Conservation (phyloP, 176 grass and related monocot genomes). For the Avena sativa region DNA sequence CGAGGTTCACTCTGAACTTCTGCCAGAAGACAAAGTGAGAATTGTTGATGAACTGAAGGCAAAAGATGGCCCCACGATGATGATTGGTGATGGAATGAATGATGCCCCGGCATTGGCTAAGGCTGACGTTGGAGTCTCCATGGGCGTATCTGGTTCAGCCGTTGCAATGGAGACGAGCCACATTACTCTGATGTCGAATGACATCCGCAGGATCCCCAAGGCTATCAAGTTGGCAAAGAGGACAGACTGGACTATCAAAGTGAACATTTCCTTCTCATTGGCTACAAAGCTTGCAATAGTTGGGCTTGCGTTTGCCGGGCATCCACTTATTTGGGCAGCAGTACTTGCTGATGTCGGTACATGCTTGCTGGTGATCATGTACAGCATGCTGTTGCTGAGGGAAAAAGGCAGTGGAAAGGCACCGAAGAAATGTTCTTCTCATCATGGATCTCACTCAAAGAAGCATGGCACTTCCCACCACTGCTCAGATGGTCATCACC, state of each 20-base stretch:
- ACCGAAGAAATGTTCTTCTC: constrained; percentile 60
- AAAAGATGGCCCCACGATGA: constrained; percentile 68
- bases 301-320: constrained; percentile 66
- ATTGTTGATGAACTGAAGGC: constrained; percentile 74
- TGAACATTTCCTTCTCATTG: constrained; percentile 86
- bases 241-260: constrained; percentile 65
- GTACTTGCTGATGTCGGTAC: constrained; percentile 98
- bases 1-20: constrained; percentile 78
- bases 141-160: constrained; percentile 95
- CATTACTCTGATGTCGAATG: constrained; percentile 94
- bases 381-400: constrained; percentile 87
- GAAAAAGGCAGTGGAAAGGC: constrained; percentile 50
- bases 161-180: constrained; percentile 95
- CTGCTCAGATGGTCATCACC: constrained; percentile 38
- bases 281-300: constrained; percentile 77
- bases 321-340: constrained; percentile 90
- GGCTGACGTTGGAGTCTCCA: constrained; percentile 90
- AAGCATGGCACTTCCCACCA: constrained; percentile 38
- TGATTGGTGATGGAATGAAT: constrained; percentile 98
- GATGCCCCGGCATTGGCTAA: constrained; percentile 90
- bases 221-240: constrained; percentile 71
- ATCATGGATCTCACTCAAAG: constrained; percentile 45
- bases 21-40: constrained; percentile 89
- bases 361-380: constrained; percentile 92
- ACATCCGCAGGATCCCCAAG: constrained; percentile 83